These are phyloP conservation scores for Arachnomyces sp. DNA, from an alignment of 2,329 filamentous ascomycete genomes.

Conservation along the genomic window DNA sequence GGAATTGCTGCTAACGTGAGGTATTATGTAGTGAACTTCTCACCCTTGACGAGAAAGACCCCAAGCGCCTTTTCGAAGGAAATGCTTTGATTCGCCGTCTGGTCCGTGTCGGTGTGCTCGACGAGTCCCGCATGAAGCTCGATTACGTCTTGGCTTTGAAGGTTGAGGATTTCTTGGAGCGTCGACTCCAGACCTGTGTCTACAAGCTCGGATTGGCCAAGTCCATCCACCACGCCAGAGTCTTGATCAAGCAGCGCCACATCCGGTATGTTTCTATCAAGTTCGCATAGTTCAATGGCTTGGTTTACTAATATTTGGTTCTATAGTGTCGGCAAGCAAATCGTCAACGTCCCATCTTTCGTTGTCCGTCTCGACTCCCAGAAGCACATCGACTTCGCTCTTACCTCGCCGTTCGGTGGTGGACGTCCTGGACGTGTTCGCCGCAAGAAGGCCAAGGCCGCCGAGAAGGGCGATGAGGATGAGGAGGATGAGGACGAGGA, in stretches of 20 bases:
- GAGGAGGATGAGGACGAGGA: conserved; percentile 80
- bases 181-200: conserved; percentile 98
- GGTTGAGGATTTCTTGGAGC: conserved; percentile 99
- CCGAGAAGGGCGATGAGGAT: conserved; percentile 57
- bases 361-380: conserved; percentile 99
- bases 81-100: conserved; percentile 99
- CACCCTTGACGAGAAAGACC: conserved; percentile 99
- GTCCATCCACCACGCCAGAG: conserved; percentile 99
- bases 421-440: conserved; percentile 94
- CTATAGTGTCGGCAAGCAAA: conserved; percentile 92
- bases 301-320: conserved; percentile 4
- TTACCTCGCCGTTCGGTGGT: conserved; percentile 95
- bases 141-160: conserved; percentile 99
- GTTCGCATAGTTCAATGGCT: too few relatives aligned
- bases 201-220: conserved; percentile 99
- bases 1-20: conserved; percentile 12
- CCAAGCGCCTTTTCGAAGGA: conserved; percentile 99
- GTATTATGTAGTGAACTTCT: conserved; percentile 77
- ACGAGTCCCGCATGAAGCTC: conserved; percentile 99
- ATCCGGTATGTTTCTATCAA: conserved; percentile 60
- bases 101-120: conserved; percentile 97
- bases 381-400: conserved; percentile 99
- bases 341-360: conserved; percentile 99
- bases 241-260: conserved; percentile 98
- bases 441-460: conserved; percentile 99